These are phyloP conservation scores for Leccinum rimulosum DNA, from an alignment of 768 basidiomycete genomes.

Conservation along the genomic window DNA sequence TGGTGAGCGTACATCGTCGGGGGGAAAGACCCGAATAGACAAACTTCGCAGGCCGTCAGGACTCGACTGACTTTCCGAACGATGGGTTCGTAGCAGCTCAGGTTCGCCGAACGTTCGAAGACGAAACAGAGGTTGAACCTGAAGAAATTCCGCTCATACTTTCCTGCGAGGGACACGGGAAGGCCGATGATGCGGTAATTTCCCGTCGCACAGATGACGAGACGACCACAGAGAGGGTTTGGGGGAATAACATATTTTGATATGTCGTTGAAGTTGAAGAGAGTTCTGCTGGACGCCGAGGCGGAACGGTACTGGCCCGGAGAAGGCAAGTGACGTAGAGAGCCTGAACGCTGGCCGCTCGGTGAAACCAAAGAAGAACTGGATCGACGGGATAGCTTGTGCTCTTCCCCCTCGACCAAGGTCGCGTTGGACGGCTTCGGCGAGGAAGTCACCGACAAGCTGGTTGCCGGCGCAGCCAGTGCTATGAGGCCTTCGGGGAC, in stretches of 20 bases:
- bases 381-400: conserved; percentile 47
- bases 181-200: conserved; percentile 89
- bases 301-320: conserved; percentile 43
- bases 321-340: conserved; percentile 42
- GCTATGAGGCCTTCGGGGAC: conserved; percentile 91
- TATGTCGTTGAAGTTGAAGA: conserved; percentile 90
- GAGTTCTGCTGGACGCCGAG: conserved; percentile 44
- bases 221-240: conserved; percentile 77
- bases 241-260: conserved; percentile 94
- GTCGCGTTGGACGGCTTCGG: conserved; percentile 33
- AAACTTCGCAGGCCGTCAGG: conserved; percentile 83
- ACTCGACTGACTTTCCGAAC: conserved; percentile 94
- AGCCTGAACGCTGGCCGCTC: conserved; percentile 40
- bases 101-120: conserved; percentile 85
- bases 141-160: conserved; percentile 85
- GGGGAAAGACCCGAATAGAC: conserved; percentile 22
- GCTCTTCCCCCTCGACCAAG: conserved; percentile 34
- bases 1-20: conserved; percentile 1
- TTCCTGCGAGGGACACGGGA: conserved; percentile 74
- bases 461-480: conserved; percentile 31
- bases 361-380: conserved; percentile 51
- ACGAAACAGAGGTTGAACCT: conserved; percentile 96
- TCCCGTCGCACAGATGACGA: conserved; percentile 82
- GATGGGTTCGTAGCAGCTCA: conserved; percentile 94
- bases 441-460: conserved; percentile 31